Conservation (phyloP, 345 rosid species). For the Lepidium aucheri region DNA sequence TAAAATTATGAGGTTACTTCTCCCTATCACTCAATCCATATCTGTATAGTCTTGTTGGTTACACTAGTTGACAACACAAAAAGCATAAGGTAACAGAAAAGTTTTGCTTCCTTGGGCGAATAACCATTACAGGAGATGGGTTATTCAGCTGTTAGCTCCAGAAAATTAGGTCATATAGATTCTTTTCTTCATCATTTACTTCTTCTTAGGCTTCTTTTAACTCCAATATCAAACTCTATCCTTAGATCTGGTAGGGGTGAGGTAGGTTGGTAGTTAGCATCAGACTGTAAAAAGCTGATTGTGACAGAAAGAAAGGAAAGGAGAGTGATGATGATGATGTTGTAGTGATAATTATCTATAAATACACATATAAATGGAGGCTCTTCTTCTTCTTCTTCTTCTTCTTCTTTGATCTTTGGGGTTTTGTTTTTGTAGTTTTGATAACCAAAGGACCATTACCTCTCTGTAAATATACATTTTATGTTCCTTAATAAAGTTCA, state of each 20-base stretch:
- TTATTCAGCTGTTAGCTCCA: conserved; percentile 7
- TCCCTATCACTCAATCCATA: conserved; percentile 19
- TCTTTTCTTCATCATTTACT: conserved; percentile 8
- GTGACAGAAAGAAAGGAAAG: not conserved
- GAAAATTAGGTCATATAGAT: conserved; percentile 16
- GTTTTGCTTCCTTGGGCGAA: conserved; percentile 18
- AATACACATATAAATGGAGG: not conserved
- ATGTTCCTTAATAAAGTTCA: conserved; percentile 14
- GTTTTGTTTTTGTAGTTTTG: not conserved
- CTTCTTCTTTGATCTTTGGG: conserved; percentile 4
- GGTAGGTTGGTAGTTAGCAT: conserved; percentile 6
- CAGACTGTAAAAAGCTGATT: not conserved
- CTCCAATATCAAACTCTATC: not conserved
- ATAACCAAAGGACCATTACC: conserved; percentile 1
- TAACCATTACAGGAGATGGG: conserved; percentile 8
- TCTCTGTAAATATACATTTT: conserved; percentile 20
- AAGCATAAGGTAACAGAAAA: conserved; percentile 23
- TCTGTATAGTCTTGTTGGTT: conserved; percentile 75
- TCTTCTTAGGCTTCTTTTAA: conserved; percentile 3
- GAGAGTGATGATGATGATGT: conserved; percentile 7
- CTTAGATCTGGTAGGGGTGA: not conserved
- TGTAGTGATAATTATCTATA: conserved; percentile 17
- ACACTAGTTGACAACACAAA: conserved; percentile 57
- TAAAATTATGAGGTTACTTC: conserved; percentile 74
- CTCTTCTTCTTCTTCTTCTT: conserved; percentile 16